Evolutionary conservation across 179 eudicot species (phyloP), one percentile per base, ranked within the genome.

Genomic region (Carnegiea gigantea): DNA sequence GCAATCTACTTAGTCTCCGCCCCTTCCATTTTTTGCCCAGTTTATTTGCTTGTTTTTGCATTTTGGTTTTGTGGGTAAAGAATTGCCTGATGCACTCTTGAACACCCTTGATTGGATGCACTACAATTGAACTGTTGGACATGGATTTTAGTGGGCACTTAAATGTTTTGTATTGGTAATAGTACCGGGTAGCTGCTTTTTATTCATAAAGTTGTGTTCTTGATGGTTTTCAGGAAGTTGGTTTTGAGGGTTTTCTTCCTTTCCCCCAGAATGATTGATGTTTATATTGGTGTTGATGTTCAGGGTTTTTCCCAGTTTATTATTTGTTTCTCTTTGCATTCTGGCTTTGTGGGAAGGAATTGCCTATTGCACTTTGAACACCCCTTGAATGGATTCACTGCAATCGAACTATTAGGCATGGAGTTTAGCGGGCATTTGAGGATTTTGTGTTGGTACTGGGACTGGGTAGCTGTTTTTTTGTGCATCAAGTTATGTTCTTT

Each of bases 261-360:
- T 62, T 21, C 33, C 1, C 12, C 33, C 53, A 10, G 57, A 2
- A 21, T 23, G 12, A 38, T 80, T 59, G 77, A 43, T 77, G 46
- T 30, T 84, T n/a, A 77, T 62, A 21, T 75, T 46, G 76, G 20
- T 38, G 20, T 28, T 57, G 77, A 9, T 79, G 57, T 84, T 82
- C 79, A 94, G 99, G 92, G 87, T 72, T 83, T 90, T 79, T 87
- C 87, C 26, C 87, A 88, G 83, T 51, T 51, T 51, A 13, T 51
- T 51, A 51, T 51, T 14, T 51, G 57, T 51, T 51, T 12, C 9
- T 51, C 18, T 51, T 51, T 51, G 44, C 44, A 40, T 40, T 40
- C 44, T 40, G 8, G 44, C 44, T 40, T 40, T 40, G 44, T 7
- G 44, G 44, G 44, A 40, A 40, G 44, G 44, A 40, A 40, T 6